These are phyloP conservation scores for Limnanthes douglasii DNA, from an alignment of 345 rosid genomes.

Conservation along the genomic window DNA sequence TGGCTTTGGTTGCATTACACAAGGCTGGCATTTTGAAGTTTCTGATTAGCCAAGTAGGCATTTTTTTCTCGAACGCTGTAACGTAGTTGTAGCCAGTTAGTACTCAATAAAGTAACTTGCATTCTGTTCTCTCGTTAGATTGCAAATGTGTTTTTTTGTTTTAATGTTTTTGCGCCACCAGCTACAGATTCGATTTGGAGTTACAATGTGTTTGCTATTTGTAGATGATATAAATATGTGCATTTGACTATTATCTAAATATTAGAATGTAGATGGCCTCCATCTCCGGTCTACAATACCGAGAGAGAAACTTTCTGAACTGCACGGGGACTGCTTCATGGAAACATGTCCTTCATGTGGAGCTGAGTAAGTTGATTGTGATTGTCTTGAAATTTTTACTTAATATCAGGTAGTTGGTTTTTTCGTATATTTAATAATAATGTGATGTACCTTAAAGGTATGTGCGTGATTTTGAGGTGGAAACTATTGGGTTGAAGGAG, in stretches of 20 bases:
- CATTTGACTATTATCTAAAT: slow-evolving; percentile 2
- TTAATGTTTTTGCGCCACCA: too few relatives aligned
- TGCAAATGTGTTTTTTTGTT: too few relatives aligned
- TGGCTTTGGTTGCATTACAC: slow-evolving; percentile 92
- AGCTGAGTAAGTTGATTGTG: slow-evolving; percentile 45
- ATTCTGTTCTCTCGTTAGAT: background rate
- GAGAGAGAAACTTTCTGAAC: slow-evolving; percentile 87
- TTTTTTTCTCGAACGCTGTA: background rate
- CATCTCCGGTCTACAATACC: slow-evolving; percentile 99
- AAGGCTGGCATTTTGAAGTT: slow-evolving; percentile 78
- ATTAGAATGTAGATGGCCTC: slow-evolving; percentile 87
- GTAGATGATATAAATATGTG: too few relatives aligned
- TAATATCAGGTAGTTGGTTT: too few relatives aligned
- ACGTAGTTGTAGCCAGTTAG: too few relatives aligned
- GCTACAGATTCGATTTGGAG: too few relatives aligned
- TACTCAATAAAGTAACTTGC: background rate
- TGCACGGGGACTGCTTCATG: slow-evolving; percentile 95
- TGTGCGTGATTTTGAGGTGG: slow-evolving; percentile 91
- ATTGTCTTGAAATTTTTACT: too few relatives aligned
- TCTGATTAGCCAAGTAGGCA: slow-evolving; percentile 73
- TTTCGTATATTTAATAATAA: too few relatives aligned
- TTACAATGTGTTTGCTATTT: too few relatives aligned
- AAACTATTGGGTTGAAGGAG: slow-evolving; percentile 87
- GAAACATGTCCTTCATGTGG: slow-evolving; percentile 80
- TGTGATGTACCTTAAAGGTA: too few relatives aligned